A percentile compares a stretch with the other conserved stretches of the same genome.
These are phyloP conservation scores for Dactylis glomerata DNA, from an alignment of 176 grass and related monocot species.

Conservation along the genomic window DNA sequence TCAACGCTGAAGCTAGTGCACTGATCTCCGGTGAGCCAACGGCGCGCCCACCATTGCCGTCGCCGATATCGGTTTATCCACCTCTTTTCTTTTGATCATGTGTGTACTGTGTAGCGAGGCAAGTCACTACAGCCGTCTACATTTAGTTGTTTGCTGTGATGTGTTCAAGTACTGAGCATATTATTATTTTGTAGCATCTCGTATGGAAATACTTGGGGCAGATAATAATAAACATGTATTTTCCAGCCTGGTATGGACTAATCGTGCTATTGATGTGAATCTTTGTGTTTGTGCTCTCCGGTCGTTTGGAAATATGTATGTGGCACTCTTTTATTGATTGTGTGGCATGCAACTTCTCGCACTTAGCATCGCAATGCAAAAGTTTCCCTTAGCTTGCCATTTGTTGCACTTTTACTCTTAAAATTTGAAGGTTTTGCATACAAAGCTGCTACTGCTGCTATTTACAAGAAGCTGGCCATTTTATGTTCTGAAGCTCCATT, in stretches of 20 bases:
- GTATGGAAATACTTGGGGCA: background rate
- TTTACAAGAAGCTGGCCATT: background rate
- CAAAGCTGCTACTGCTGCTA: background rate
- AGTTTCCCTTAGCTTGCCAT: background rate
- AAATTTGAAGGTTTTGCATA: background rate
- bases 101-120: background rate
- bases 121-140: background rate
- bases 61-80: constrained; percentile 28
- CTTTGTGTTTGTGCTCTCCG: background rate
- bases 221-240: background rate
- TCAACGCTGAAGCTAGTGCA: background rate
- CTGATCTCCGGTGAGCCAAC: background rate
- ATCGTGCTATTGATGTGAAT: background rate
- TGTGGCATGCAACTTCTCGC: background rate
- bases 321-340: background rate
- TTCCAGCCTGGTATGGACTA: background rate
- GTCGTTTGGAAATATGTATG: background rate
- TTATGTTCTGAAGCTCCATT: background rate
- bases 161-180: background rate
- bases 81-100: constrained; percentile 37
- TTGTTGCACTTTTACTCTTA: background rate
- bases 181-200: background rate
- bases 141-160: background rate
- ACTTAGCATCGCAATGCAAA: background rate
- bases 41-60: background rate